These are phyloP conservation scores for Westerdykella ornata DNA, from an alignment of 2,329 filamentous ascomycete genomes.

Conservation along the genomic window DNA sequence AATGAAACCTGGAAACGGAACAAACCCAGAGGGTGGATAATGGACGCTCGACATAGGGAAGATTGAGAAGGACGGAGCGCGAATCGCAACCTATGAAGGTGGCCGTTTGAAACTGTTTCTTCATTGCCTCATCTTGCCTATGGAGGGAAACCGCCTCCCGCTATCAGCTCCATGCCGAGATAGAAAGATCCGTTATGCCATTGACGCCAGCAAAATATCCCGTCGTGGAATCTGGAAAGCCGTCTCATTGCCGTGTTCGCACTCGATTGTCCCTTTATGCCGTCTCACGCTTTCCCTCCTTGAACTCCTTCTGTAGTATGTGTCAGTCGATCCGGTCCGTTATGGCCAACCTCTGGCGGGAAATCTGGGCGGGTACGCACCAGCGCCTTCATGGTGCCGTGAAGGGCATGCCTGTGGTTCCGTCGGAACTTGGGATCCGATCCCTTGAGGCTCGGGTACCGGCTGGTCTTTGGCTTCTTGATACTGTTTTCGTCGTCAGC, in stretches of 20 bases:
- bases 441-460: slow-evolving; percentile 98
- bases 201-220: slow-evolving; percentile 39
- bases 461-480: slow-evolving; percentile 99
- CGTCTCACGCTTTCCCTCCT: slow-evolving; percentile 87
- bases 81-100: too few relatives aligned
- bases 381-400: slow-evolving; percentile 96
- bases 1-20: too few relatives aligned
- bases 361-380: slow-evolving; percentile 51
- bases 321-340: slow-evolving; percentile 18
- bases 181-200: slow-evolving; percentile 36
- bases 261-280: slow-evolving; percentile 53
- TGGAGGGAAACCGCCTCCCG: slow-evolving; percentile 28
- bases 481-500: slow-evolving; percentile 56
- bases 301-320: slow-evolving; percentile 77
- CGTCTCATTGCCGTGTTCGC: slow-evolving; percentile 29
- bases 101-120: slow-evolving; percentile 9
- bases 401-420: slow-evolving; percentile 99
- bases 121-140: slow-evolving; percentile 37
- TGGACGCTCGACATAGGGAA: too few relatives aligned
- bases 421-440: slow-evolving; percentile 99
- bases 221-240: slow-evolving; percentile 35
- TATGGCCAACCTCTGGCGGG: slow-evolving; percentile 1
- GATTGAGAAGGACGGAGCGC: too few relatives aligned
- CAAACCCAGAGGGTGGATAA: too few relatives aligned
- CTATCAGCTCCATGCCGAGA: slow-evolving; percentile 32